These are phyloP conservation scores for Penicillium tannophilum DNA, from an alignment of 495 filamentous ascomycete genomes.

Conservation along the genomic window DNA sequence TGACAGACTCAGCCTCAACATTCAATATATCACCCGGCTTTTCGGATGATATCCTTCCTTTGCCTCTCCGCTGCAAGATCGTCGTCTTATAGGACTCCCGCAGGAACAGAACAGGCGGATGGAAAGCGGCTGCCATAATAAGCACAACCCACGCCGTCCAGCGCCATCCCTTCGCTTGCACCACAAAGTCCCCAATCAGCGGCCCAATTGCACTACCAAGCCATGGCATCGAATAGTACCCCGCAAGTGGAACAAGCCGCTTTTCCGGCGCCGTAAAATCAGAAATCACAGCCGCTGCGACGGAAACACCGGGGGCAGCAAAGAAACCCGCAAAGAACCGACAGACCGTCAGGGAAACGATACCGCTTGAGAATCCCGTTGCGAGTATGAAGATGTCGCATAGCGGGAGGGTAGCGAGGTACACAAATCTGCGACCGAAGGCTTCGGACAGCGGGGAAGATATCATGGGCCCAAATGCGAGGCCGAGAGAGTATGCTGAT, in stretches of 20 bases:
- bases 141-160: constrained; percentile 54
- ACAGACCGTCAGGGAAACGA: constrained; percentile 57
- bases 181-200: constrained; percentile 61
- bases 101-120: constrained; percentile 39
- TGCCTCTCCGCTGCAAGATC: constrained; percentile 42
- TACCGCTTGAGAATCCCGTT: constrained; percentile 55
- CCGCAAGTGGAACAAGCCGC: constrained; percentile 17
- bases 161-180: constrained; percentile 57
- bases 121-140: constrained; percentile 24
- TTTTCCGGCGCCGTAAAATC: constrained; percentile 19
- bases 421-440: constrained; percentile 57
- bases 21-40: not conserved
- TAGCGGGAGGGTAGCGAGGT: constrained; percentile 52
- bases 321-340: constrained; percentile 64
- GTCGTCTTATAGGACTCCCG: constrained; percentile 57
- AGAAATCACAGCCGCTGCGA: constrained; percentile 25
- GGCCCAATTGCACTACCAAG: constrained; percentile 57
- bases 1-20: not conserved
- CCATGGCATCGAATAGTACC: constrained; percentile 49
- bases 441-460: constrained; percentile 62
- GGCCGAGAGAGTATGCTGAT: constrained; percentile 57
- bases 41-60: constrained; percentile 18
- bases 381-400: constrained; percentile 66
- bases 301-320: constrained; percentile 21
- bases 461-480: constrained; percentile 61